Base-by-base conservation (phyloP, 495 filamentous ascomycete species). In the Podospora australis region DNA sequence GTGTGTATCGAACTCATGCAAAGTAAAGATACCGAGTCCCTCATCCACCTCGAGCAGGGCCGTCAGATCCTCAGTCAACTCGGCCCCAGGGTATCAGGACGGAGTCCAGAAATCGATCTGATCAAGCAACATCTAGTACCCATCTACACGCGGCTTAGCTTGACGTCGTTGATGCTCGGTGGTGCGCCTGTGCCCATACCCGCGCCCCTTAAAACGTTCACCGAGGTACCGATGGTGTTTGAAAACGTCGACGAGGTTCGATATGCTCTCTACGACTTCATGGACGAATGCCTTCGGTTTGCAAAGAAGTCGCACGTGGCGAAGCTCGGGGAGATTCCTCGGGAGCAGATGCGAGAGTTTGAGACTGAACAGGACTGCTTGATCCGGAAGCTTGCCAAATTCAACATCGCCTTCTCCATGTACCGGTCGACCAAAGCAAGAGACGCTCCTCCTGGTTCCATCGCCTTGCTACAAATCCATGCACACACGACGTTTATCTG, bases 1-100 rank as follows among this genome's bases (percentile, higher is more conserved):
- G 72, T 81, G 11, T 81, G 75, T 54, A 74, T 82, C 29, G 79
- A 81, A 54, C 65, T 72, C 23, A 61, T 82, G 40, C 68, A 73
- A 38, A 74, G 70, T 14, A 72, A 78, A 59, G 60, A 66, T 44
- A 60, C 54, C 22, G 68, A 68, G 16, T 74, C 74, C 0, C 62
- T 67, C 30, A 51, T 66, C 20, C 70, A 72, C 26, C 60, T 69
- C 24, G 59, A 68, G 13, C 70, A 71, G 47, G 68, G 68, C 16
- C 60, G 59, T 8, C 56, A 64, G 49, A 69, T 71, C 10, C 50
- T 59, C 34, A 68, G 58, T 30, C 54, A 65, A 35, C 49, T 68
- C 32, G 65, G 67, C n/a, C 55, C 46, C 14, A 64, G 60, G 38
- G 5, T 39, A 11, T 21, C 50, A 14, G 36, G 44, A 10, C 36